phyloP scores from a whole-genome alignment of 2,329 filamentous ascomycete genomes.

The Dactylonectria macrodidyma region DNA sequence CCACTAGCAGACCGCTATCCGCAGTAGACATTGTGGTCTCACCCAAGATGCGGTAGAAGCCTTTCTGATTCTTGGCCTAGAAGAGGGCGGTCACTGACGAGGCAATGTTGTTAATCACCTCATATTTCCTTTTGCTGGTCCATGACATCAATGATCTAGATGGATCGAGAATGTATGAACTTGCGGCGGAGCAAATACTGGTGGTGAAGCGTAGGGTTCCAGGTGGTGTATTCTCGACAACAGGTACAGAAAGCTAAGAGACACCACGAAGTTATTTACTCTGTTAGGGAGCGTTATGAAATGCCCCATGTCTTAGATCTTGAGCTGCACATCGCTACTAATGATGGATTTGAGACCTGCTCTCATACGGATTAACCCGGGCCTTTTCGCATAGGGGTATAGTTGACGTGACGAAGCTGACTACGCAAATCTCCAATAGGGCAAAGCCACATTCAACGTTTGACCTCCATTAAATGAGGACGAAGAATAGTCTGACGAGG shows the following conservation, averaged over 20 bases:
- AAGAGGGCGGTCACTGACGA: not conserved
- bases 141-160: not conserved
- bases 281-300: not conserved
- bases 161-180: not conserved
- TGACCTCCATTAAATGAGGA: not conserved
- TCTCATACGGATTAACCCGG: not conserved
- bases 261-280: not conserved
- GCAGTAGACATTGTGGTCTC: not conserved
- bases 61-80: not conserved
- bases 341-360: not conserved
- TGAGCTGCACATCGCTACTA: not conserved
- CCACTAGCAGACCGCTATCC: not conserved
- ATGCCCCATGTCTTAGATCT: not conserved
- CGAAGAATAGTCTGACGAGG: not conserved
- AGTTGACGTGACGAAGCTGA: not conserved
- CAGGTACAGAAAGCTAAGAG: not conserved
- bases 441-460: not conserved
- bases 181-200: not conserved
- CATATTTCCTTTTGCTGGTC: not conserved
- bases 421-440: not conserved
- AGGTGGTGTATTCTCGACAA: not conserved
- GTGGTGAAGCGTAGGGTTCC: not conserved
- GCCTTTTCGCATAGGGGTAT: not conserved
- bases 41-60: not conserved
- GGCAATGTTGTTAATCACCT: not conserved